Evolutionary conservation across 345 rosid genomes (phyloP).

Genomic region (Lepidium didymum): DNA sequence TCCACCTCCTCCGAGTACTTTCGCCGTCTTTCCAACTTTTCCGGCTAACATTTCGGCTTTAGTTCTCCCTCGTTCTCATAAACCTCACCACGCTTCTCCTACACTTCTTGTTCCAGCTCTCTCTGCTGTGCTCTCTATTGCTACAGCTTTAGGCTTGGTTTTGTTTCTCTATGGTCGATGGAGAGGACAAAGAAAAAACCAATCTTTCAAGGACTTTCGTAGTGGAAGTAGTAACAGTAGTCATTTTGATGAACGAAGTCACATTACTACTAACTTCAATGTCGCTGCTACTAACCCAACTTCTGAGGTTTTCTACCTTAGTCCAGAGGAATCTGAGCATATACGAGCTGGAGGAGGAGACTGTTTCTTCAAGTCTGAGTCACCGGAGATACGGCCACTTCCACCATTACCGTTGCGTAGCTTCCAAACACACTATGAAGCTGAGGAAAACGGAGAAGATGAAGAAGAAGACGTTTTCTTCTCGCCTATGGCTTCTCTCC

Average conservation of each 20-base stretch:
- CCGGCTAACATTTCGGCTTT: conserved; percentile 90
- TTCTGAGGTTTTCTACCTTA: conserved; percentile 71
- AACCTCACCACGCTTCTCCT: conserved; percentile 38
- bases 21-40: conserved; percentile 57
- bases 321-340: conserved; percentile 27
- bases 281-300: conserved; percentile 37
- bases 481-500: conserved; percentile 70
- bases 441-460: conserved; percentile 7
- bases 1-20: conserved; percentile 56
- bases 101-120: conserved; percentile 43
- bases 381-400: conserved; percentile 89
- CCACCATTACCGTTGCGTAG: conserved; percentile 64
- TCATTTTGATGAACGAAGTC: conserved; percentile 16
- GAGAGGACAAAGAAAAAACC: conserved; percentile 22
- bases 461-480: conserved; percentile 64
- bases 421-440: conserved; percentile 35
- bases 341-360: conserved; percentile 7
- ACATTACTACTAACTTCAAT: conserved; percentile 32
- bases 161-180: conserved; percentile 43
- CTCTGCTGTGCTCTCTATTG: conserved; percentile 43
- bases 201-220: conserved; percentile 8
- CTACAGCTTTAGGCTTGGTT: conserved; percentile 23
- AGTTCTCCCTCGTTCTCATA: conserved; percentile 51
- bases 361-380: conserved; percentile 51
- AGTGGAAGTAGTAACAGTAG: not conserved